Base-by-base conservation (phyloP, 345 rosid genomes). In the Populus pruinosa region DNA sequence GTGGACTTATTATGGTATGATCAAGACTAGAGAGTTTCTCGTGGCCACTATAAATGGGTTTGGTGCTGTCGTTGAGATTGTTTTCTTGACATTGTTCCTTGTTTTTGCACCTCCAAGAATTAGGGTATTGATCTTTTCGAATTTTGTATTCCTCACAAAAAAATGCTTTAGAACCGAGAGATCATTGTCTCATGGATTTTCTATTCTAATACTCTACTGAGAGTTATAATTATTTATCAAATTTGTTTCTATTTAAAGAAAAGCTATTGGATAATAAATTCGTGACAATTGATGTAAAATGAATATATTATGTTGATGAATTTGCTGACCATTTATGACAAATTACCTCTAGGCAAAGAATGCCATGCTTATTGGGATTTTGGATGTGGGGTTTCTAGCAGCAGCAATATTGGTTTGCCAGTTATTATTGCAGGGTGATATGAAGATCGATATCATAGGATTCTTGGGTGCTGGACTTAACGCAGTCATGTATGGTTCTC, bases 1-100 rank as follows among this genome's bases (percentile, higher is more conserved):
- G n/a, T 93, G 98, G 98, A 89, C 93, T 39, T 93, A 90, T 78
- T 93, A 93, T 73, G 97, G 98, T 6, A 79, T 87, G 50, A 89
- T 83, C 44, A 90, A 87, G 71, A 90, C 97, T 25, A 94, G 93
- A 36, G 89, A 72, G n/a, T 88, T 79, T 70, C 87, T 93, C 74
- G 90, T 93, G 8, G 83, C 92, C 70, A 91, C 98, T 12, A 88
- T 93, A 33, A 90, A 89, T 80, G 88, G 93, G 16, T 92, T 93
- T 73, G 98, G 97, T n/a, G 78, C 69, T 74, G 5, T 93, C 2
- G 92, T 82, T 21, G 93, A 93, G 82, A 74, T 83, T 49, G 71
- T 83, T 50, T 93, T 85, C 67, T 71, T 90, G 18, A 62, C 81
- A 56, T 68, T 90, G 6, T 93, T 90, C 77, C 90, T 93, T 53